Conservation (phyloP, 768 basidiomycete species). For the Tulasnella sp. region DNA sequence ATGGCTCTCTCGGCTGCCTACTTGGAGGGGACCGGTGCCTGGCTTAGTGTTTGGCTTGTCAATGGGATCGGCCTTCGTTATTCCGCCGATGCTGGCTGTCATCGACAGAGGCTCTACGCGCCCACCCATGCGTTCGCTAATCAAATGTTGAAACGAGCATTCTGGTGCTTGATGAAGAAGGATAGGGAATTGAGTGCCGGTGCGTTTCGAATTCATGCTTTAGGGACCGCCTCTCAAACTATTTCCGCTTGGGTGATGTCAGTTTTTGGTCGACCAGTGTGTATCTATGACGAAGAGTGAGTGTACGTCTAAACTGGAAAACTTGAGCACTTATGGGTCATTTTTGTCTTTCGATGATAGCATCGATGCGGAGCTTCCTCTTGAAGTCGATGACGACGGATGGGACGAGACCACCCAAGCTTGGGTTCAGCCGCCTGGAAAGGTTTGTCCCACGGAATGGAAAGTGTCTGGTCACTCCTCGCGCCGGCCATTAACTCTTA, state of each 20-base stretch:
- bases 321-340: background rate
- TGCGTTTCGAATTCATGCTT: conserved; percentile 13
- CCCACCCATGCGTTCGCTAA: conserved; percentile 38
- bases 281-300: conserved; percentile 65
- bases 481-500: background rate
- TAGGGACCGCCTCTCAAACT: too few relatives aligned
- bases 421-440: conserved; percentile 53
- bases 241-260: background rate
- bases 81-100: conserved; percentile 37
- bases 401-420: conserved; percentile 51
- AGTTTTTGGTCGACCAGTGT: conserved; percentile 50
- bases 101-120: conserved; percentile 43
- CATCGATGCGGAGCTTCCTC: conserved; percentile 58
- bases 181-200: conserved; percentile 30
- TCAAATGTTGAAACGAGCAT: conserved; percentile 69
- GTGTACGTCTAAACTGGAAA: conserved; percentile 21
- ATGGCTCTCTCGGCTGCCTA: conserved; percentile 35
- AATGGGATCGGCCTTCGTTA: conserved; percentile 27
- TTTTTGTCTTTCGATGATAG: conserved; percentile 28
- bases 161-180: conserved; percentile 40
- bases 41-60: conserved; percentile 41
- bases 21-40: conserved; percentile 35
- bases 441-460: conserved; percentile 15
- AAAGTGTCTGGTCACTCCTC: background rate
- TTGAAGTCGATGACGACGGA: conserved; percentile 74